A percentile compares a stretch with the other conserved stretches of the same genome.
phyloP scores from a whole-genome alignment of 768 basidiomycete species.

The Suillus spraguei region DNA sequence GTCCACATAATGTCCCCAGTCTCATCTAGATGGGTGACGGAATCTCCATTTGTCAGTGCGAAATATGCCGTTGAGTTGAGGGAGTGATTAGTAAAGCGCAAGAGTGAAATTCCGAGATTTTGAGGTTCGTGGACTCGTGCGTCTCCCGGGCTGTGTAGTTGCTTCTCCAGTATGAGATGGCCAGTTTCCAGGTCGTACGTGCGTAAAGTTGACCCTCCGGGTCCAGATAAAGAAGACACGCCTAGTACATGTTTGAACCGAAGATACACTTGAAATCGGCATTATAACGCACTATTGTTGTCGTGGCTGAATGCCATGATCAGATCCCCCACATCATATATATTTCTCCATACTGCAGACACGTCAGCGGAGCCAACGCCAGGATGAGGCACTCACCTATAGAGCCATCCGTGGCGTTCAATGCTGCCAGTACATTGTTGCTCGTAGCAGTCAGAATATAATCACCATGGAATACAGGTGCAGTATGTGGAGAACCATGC shows the following conservation, averaged over 20 bases:
- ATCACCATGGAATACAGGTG: constrained; percentile 64
- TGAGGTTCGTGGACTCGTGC: constrained; percentile 54
- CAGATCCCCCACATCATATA: constrained; percentile 69
- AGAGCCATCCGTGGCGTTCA: constrained; percentile 67
- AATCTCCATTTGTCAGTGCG: constrained; percentile 62
- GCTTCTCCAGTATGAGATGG: constrained; percentile 63
- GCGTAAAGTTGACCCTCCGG: constrained; percentile 68
- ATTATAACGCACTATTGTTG: constrained; percentile 51
- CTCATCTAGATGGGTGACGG: constrained; percentile 51
- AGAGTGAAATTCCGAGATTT: constrained; percentile 56
- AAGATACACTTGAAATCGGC: constrained; percentile 5
- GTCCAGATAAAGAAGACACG: constrained; percentile 75
- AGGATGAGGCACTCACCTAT: constrained; percentile 53
- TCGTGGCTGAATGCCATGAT: constrained; percentile 65
- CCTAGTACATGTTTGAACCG: constrained; percentile 39
- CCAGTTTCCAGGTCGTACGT: constrained; percentile 68
- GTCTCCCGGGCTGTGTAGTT: constrained; percentile 49
- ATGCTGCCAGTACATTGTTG: constrained; percentile 77
- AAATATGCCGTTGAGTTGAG: constrained; percentile 38
- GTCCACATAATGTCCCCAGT: constrained; percentile 66
- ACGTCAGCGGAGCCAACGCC: constrained; percentile 11
- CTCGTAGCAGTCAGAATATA: constrained; percentile 66
- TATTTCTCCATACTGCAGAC: constrained; percentile 74
- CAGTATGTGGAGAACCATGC: constrained; percentile 45
- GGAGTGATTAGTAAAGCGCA: constrained; percentile 38